phyloP scores from a whole-genome alignment of 805 yeast genomes.

The Kodamaea jinghongensis region DNA sequence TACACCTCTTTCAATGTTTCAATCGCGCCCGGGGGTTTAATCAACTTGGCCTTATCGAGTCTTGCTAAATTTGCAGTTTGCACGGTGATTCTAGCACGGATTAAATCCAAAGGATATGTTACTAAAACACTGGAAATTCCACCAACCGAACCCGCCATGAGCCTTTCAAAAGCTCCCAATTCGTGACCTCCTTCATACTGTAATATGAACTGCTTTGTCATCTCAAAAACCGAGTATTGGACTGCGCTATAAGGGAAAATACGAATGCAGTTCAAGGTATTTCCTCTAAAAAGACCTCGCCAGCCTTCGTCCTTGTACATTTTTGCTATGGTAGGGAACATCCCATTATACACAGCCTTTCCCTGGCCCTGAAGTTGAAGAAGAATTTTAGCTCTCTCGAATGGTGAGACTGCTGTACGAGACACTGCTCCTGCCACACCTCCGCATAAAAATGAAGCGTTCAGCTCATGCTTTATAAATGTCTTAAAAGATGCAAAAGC shows the following conservation, averaged over 20 bases:
- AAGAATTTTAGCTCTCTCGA: constrained; percentile 89
- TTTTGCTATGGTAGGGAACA: constrained; percentile 67
- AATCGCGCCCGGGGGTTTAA: constrained; percentile 70
- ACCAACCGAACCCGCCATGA: constrained; percentile 75
- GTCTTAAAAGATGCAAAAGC: constrained; percentile 14
- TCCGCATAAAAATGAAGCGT: constrained; percentile 66
- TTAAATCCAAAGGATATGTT: constrained; percentile 90
- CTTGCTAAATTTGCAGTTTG: constrained; percentile 72
- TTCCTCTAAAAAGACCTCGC: constrained; percentile 86
- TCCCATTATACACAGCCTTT: constrained; percentile 57
- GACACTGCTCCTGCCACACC: constrained; percentile 79
- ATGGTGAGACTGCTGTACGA: constrained; percentile 90
- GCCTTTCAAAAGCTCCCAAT: constrained; percentile 54
- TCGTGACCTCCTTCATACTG: constrained; percentile 25
- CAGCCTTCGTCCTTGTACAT: constrained; percentile 92
- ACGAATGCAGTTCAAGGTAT: constrained; percentile 83
- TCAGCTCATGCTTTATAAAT: constrained; percentile 46
- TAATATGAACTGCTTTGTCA: constrained; percentile 44
- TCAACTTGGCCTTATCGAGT: constrained; percentile 43
- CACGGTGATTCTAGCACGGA: constrained; percentile 83
- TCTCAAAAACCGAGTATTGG: constrained; percentile 83
- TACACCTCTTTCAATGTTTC: constrained; percentile 58
- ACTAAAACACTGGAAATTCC: constrained; percentile 77
- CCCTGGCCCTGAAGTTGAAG: constrained; percentile 81
- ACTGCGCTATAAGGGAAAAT: constrained; percentile 94